Conservation (phyloP, 192 early-diverging fungal species). For the Polychytrium aggregatum region DNA sequence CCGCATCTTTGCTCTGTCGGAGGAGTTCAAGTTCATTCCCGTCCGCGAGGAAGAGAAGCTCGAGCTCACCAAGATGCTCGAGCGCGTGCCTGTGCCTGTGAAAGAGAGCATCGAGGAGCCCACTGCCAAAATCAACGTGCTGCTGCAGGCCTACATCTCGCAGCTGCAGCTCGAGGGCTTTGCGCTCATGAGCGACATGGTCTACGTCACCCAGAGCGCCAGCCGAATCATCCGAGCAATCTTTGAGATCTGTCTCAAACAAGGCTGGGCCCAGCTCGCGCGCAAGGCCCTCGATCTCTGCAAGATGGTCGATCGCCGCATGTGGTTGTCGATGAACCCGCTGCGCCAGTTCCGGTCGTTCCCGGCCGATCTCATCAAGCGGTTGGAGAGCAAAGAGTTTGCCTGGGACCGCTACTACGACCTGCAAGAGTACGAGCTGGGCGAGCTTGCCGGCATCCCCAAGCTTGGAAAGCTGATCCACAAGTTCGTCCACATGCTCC, state of each 20-base stretch:
- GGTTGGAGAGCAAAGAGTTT: constrained; percentile 87
- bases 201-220: constrained; percentile 93
- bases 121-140: constrained; percentile 84
- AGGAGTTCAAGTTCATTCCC: constrained; percentile 90
- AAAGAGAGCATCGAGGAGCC: constrained; percentile 87
- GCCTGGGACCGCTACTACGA: constrained; percentile 93
- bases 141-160: constrained; percentile 93
- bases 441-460: constrained; percentile 76
- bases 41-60: constrained; percentile 91
- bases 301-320: constrained; percentile 94
- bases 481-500: constrained; percentile 85
- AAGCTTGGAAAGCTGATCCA: constrained; percentile 86
- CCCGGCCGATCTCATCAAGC: constrained; percentile 69
- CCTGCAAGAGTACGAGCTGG: constrained; percentile 80
- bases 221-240: constrained; percentile 88
- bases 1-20: constrained; percentile 74
- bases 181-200: constrained; percentile 95
- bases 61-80: constrained; percentile 75
- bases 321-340: constrained; percentile 94
- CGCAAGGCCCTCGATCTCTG: constrained; percentile 82
- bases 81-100: constrained; percentile 90
- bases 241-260: constrained; percentile 90
- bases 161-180: constrained; percentile 86
- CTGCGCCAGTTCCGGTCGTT: constrained; percentile 79
- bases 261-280: constrained; percentile 89